These are phyloP conservation scores for Verbascum thapsus DNA, from an alignment of 257 asterid species.

Conservation along the genomic window DNA sequence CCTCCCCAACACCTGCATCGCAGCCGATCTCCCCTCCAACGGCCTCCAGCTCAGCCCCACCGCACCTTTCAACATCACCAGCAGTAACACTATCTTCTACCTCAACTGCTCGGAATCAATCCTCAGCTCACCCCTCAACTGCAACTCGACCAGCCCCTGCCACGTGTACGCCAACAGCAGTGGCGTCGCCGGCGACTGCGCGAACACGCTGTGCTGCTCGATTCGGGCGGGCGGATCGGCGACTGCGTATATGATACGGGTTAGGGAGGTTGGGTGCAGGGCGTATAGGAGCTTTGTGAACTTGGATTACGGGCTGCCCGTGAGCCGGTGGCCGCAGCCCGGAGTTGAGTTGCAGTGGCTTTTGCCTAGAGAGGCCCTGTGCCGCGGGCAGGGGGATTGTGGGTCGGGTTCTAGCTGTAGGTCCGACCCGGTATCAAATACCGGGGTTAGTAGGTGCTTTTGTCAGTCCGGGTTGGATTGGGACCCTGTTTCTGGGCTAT, in stretches of 20 bases:
- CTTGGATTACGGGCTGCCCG: conserved; percentile 56
- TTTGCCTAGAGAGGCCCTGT: conserved; percentile 63
- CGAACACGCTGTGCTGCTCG: conserved; percentile 56
- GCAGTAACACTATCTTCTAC: conserved; percentile 76
- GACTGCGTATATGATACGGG: conserved; percentile 55
- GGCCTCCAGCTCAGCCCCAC: conserved; percentile 71
- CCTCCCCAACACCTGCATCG: conserved; percentile 63
- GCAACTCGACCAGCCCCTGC: conserved; percentile 69
- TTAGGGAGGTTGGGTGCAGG: conserved; percentile 58
- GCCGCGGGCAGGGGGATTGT: conserved; percentile 63
- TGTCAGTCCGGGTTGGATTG: conserved; percentile 68
- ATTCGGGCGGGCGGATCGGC: conserved; percentile 80
- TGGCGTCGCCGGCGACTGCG: conserved; percentile 30
- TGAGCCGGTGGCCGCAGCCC: conserved; percentile 66
- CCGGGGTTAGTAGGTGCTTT: conserved; percentile 55
- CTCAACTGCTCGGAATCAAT: conserved; percentile 51
- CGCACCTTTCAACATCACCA: conserved; percentile 80
- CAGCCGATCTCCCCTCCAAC: conserved; percentile 57
- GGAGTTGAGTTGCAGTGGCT: conserved; percentile 84
- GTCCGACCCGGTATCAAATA: conserved; percentile 45
- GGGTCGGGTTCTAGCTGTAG: conserved; percentile 63
- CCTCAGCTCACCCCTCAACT: conserved; percentile 57
- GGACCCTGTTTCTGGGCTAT: conserved; percentile 66
- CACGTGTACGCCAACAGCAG: conserved; percentile 58
- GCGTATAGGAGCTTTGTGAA: conserved; percentile 85